Evolutionary conservation across 345 rosid genomes (phyloP).

Genomic region (Eucalyptus tenuipes): DNA sequence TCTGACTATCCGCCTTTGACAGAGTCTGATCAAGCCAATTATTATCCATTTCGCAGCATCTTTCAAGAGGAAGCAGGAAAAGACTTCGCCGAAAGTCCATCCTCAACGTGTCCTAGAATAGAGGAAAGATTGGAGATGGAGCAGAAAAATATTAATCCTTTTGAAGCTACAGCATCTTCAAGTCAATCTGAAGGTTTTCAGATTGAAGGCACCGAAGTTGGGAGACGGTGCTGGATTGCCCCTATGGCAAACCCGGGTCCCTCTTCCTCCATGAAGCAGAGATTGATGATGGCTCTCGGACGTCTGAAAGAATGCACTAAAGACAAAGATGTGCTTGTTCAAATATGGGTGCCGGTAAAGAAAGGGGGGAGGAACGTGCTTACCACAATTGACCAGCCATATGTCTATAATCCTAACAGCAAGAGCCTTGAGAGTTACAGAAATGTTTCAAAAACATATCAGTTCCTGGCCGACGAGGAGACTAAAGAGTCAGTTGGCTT

Average conservation of each 20-base stretch:
- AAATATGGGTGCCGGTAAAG: constrained; percentile 78
- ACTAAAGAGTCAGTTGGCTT: constrained; percentile 53
- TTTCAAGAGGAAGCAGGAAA: constrained; percentile 12
- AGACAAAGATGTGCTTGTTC: constrained; percentile 55
- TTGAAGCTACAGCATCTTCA: constrained; percentile 8
- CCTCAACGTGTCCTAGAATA: not conserved
- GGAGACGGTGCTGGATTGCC: constrained; percentile 59
- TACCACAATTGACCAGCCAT: constrained; percentile 71
- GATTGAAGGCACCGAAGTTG: constrained; percentile 26
- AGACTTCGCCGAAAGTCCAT: constrained; percentile 3
- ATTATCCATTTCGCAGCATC: constrained; percentile 10
- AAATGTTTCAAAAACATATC: constrained; percentile 49
- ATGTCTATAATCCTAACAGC: constrained; percentile 33
- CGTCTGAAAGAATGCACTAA: constrained; percentile 41
- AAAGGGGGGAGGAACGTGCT: constrained; percentile 55
- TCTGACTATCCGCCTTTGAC: constrained; percentile 17
- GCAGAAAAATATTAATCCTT: constrained; percentile 4
- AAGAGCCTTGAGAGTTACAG: constrained; percentile 56
- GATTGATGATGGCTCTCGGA: constrained; percentile 39
- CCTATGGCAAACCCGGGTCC: constrained; percentile 20
- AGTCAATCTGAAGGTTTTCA: constrained; percentile 15
- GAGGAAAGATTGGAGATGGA: constrained; percentile 7
- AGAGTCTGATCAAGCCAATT: constrained; percentile 11
- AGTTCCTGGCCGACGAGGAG: constrained; percentile 62
- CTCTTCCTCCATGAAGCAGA: constrained; percentile 40